Conservation (phyloP, 2,329 filamentous ascomycete species). For the Cadophora malorum region DNA sequence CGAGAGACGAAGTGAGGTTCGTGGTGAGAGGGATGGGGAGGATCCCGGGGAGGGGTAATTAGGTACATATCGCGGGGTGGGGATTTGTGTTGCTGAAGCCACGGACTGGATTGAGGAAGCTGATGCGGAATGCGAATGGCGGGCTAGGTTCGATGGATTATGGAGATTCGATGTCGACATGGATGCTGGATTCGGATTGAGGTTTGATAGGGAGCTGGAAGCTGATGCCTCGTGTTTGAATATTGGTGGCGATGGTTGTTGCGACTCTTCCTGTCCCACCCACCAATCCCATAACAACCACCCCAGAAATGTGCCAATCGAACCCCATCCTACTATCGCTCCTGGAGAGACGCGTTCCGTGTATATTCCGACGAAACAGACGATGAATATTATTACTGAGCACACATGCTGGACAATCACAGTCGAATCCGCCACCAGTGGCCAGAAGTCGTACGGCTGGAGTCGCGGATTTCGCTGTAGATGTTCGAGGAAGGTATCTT, state of each 20-base stretch:
- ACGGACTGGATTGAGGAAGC: constrained; percentile 60
- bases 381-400: constrained; percentile 91
- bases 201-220: constrained; percentile 41
- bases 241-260: constrained; percentile 30
- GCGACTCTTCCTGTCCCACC: constrained; percentile 72
- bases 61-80: constrained; percentile 38
- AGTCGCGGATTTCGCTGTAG: constrained; percentile 93
- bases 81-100: constrained; percentile 33
- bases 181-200: constrained; percentile 41
- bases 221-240: constrained; percentile 41
- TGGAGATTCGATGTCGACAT: constrained; percentile 10
- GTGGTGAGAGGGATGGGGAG: constrained; percentile 43
- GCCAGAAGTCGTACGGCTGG: constrained; percentile 98
- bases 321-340: constrained; percentile 86
- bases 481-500: constrained; percentile 94
- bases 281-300: constrained; percentile 94
- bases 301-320: constrained; percentile 79
- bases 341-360: constrained; percentile 87
- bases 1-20: constrained; percentile 68
- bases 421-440: constrained; percentile 90
- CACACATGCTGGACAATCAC: constrained; percentile 98
- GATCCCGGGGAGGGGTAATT: constrained; percentile 42
- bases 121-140: constrained; percentile 60
- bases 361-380: constrained; percentile 91
- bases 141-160: constrained; percentile 19